These are phyloP conservation scores for Gonium pectorale DNA, from an alignment of 139 green algal genomes.

Conservation along the genomic window DNA sequence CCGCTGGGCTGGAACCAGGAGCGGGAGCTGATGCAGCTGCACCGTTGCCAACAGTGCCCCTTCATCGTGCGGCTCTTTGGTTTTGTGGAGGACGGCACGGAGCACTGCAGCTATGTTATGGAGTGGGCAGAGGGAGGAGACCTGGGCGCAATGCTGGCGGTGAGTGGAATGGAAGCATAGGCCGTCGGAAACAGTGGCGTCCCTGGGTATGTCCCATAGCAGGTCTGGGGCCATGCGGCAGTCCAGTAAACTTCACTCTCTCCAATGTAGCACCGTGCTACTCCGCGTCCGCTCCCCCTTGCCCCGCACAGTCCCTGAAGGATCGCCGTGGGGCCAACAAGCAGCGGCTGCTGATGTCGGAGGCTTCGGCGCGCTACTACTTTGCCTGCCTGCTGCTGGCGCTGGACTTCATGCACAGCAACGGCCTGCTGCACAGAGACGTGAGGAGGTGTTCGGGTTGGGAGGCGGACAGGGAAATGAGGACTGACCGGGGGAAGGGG, in stretches of 20 bases:
- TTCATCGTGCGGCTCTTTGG: slow-evolving; percentile 51
- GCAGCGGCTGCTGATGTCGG: slow-evolving; percentile 39
- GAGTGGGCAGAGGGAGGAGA: slow-evolving; percentile 48
- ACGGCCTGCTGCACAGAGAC: slow-evolving; percentile 46
- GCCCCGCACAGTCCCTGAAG: slow-evolving; percentile 28
- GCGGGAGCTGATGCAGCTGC: slow-evolving; percentile 49
- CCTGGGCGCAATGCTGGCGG: slow-evolving; percentile 31
- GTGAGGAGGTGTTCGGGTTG: neutral
- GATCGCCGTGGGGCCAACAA: slow-evolving; percentile 24
- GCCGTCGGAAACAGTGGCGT: too few relatives aligned
- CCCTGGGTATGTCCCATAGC: too few relatives aligned
- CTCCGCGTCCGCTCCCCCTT: neutral
- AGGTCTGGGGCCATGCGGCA: too few relatives aligned
- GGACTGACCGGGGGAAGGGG: too few relatives aligned
- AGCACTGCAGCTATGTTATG: slow-evolving; percentile 37
- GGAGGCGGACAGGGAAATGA: neutral
- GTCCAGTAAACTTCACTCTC: too few relatives aligned
- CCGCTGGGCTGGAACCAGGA: slow-evolving; percentile 45
- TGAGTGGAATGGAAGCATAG: neutral
- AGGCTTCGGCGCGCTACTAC: slow-evolving; percentile 42
- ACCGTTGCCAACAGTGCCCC: slow-evolving; percentile 40
- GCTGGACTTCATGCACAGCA: slow-evolving; percentile 42
- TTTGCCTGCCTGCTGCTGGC: slow-evolving; percentile 42
- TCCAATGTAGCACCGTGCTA: too few relatives aligned
- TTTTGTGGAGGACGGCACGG: slow-evolving; percentile 35